Percentiles rank a stretch among this genome's conserved stretches.
Conservation (phyloP, 768 basidiomycete species). For the Boletus pseudopeckii region DNA sequence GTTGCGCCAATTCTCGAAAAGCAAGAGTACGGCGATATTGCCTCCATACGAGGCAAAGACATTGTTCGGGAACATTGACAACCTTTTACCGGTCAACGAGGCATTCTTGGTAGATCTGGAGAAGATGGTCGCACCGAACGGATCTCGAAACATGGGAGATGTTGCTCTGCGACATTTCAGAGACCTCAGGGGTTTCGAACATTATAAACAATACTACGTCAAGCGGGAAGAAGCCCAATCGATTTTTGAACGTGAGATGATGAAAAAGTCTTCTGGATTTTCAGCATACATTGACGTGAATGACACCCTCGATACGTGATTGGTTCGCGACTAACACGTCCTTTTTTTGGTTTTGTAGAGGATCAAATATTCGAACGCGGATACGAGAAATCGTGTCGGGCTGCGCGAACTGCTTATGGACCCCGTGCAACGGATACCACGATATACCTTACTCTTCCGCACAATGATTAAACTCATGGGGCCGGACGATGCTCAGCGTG, state of each 20-base stretch:
- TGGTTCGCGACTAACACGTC: conserved; percentile 5
- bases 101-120: conserved; percentile 82
- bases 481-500: conserved; percentile 69
- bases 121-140: conserved; percentile 65
- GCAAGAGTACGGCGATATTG: conserved; percentile 83
- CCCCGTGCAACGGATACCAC: conserved; percentile 91
- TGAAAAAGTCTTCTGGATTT: conserved; percentile 79
- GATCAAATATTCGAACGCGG: conserved; percentile 80
- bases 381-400: conserved; percentile 76
- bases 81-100: conserved; percentile 84
- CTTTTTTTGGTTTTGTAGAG: conserved; percentile 44
- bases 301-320: conserved; percentile 14
- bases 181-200: conserved; percentile 79
- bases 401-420: conserved; percentile 93
- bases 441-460: conserved; percentile 90
- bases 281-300: conserved; percentile 83
- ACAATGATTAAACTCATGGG: conserved; percentile 91
- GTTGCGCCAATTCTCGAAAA: conserved; percentile 78
- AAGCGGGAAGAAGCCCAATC: conserved; percentile 91
- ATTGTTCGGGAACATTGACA: conserved; percentile 92
- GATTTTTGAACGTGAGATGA: conserved; percentile 81
- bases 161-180: conserved; percentile 86
- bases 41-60: conserved; percentile 89
- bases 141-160: conserved; percentile 65
- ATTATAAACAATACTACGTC: conserved; percentile 86